Conservation (phyloP, 1,284 basidiomycete species). For the Microbotryum lychnidis-dioicae region DNA sequence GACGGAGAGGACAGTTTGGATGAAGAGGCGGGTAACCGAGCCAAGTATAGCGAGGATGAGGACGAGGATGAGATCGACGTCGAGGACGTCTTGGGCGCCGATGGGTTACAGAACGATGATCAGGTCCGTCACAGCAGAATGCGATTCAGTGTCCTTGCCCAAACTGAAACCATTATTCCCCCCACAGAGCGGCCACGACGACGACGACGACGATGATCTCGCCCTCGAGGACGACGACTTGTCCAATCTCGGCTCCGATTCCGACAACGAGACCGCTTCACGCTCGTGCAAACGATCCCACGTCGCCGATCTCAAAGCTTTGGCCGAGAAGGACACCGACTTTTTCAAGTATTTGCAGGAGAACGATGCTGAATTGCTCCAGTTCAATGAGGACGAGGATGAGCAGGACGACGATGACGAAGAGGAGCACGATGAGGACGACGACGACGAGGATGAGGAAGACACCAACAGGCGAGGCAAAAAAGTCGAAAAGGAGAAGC, state of each 20-base stretch:
- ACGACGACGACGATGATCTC: constrained; percentile 6
- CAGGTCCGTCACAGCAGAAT: too few species aligned
- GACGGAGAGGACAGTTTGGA: constrained; percentile 38
- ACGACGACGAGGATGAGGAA: constrained; percentile 49
- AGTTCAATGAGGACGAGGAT: constrained; percentile 50
- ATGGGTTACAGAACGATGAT: constrained; percentile 48
- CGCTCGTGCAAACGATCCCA: constrained; percentile 42
- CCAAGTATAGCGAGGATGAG: constrained; percentile 36
- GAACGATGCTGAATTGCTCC: constrained; percentile 80
- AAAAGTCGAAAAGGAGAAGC: constrained; percentile 40
- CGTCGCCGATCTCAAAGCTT: constrained; percentile 71
- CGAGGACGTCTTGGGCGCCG: constrained; percentile 68
- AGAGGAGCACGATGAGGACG: constrained; percentile 24
- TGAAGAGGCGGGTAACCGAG: constrained; percentile 36
- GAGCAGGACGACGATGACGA: constrained; percentile 32
- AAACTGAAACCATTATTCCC: constrained; percentile 25
- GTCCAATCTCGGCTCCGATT: constrained; percentile 25
- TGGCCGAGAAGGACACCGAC: constrained; percentile 92
- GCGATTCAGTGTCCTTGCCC: background rate
- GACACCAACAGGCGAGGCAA: constrained; percentile 46
- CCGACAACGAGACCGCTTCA: constrained; percentile 1
- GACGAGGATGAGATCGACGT: constrained; percentile 48
- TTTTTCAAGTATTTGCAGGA: constrained; percentile 98
- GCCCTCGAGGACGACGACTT: constrained; percentile 31
- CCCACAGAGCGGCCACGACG: constrained; percentile 14